Conservation (phyloP, 164 flowering plant genomes). For the Macadamia integrifolia region DNA sequence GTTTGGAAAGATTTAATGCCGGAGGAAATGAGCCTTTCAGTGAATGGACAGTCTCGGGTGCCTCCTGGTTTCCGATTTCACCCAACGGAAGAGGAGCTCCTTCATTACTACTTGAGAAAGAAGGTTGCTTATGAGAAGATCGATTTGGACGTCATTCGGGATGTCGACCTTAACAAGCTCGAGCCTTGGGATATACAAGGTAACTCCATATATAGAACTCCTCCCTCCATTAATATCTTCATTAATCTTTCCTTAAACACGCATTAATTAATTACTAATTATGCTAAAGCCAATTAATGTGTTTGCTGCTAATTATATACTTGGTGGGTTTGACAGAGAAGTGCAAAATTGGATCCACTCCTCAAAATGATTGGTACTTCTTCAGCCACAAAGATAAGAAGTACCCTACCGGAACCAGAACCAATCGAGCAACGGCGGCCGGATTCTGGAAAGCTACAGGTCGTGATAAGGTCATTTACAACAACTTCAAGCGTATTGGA, state of each 20-base stretch:
- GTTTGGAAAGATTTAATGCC: conserved; percentile 13
- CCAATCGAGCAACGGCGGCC: conserved; percentile 84
- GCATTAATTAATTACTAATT: neutral
- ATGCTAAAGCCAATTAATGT: too few relatives aligned
- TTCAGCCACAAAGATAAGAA: conserved; percentile 96
- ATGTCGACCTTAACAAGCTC: conserved; percentile 87
- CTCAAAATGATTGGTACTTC: conserved; percentile 93
- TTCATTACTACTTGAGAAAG: conserved; percentile 81
- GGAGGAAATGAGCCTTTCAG: conserved; percentile 56
- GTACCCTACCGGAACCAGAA: conserved; percentile 82
- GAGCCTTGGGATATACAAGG: conserved; percentile 99
- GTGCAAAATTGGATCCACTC: conserved; percentile 85
- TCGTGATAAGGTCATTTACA: conserved; percentile 80
- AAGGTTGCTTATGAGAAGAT: conserved; percentile 71
- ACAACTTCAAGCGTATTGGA: conserved; percentile 61
- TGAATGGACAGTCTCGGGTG: conserved; percentile 72
- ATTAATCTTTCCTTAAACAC: too few relatives aligned
- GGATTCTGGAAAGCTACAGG: conserved; percentile 99
- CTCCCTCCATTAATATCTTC: too few relatives aligned
- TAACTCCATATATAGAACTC: conserved; percentile 4
- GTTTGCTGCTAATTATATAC: neutral
- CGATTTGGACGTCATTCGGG: conserved; percentile 85
- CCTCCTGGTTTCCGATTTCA: conserved; percentile 94
- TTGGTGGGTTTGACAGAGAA: conserved; percentile 38
- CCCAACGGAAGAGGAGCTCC: conserved; percentile 92